Percentiles rank a stretch among this genome's conserved stretches.
phyloP scores from a whole-genome alignment of 2,329 filamentous ascomycete species.

The Hortaea sp. region DNA sequence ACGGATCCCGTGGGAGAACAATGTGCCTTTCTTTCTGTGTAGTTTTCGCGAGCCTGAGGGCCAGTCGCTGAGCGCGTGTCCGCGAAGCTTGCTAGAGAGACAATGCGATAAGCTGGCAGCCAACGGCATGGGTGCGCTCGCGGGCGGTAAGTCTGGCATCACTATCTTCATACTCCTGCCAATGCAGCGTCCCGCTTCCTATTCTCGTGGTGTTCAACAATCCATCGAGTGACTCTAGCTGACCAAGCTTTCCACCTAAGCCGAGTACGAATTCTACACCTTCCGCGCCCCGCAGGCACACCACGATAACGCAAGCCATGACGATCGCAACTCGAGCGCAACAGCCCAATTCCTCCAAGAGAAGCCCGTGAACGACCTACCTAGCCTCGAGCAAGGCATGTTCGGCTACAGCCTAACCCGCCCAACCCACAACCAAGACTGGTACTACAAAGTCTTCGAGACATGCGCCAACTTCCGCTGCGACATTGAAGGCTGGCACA shows the following conservation, averaged over 20 bases:
- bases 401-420: slow-evolving; percentile 87
- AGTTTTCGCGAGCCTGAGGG: slow-evolving; percentile 70
- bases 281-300: slow-evolving; percentile 55
- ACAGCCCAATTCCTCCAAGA: slow-evolving; percentile 64
- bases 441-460: slow-evolving; percentile 81
- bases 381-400: slow-evolving; percentile 82
- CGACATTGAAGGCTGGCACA: slow-evolving; percentile 89
- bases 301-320: slow-evolving; percentile 31
- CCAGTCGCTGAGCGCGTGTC: slow-evolving; percentile 64
- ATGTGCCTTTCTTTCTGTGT: slow-evolving; percentile 76
- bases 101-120: slow-evolving; percentile 57
- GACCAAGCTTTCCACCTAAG: slow-evolving; percentile 35
- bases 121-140: slow-evolving; percentile 72
- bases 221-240: slow-evolving; percentile 1
- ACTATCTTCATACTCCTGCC: too few species aligned
- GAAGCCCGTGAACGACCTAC: slow-evolving; percentile 64
- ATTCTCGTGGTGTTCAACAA: too few species aligned
- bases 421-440: slow-evolving; percentile 81
- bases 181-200: too few species aligned
- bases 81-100: slow-evolving; percentile 62
- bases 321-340: slow-evolving; percentile 53
- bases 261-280: slow-evolving; percentile 92
- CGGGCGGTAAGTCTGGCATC: slow-evolving; percentile 57
- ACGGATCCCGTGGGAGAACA: slow-evolving; percentile 81
- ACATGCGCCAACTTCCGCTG: slow-evolving; percentile 68